A percentile compares a stretch with the other conserved stretches of the same genome.
Conservation (phyloP, 2,329 filamentous ascomycete genomes). For the Phaeosphaeriaceae sp. region DNA sequence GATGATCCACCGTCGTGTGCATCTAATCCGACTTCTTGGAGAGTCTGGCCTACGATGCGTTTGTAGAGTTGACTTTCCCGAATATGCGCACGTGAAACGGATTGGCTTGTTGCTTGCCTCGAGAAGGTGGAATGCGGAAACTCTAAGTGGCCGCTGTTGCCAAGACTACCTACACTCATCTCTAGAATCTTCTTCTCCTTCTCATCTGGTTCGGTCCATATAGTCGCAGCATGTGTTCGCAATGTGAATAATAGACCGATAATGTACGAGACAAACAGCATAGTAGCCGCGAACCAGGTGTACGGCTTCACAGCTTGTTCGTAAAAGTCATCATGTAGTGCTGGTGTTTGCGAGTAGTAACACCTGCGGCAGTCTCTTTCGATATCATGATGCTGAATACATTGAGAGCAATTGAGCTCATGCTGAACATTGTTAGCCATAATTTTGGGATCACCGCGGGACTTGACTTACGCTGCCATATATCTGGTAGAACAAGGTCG, state of each 20-base stretch:
- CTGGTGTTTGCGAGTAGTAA: constrained; percentile 88
- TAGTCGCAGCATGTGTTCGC: constrained; percentile 92
- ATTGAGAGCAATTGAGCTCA: constrained; percentile 81
- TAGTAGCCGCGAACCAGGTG: constrained; percentile 82
- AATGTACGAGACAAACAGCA: constrained; percentile 90
- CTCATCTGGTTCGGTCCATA: constrained; percentile 79
- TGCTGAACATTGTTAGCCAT: constrained; percentile 63
- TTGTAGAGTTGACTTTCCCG: constrained; percentile 91
- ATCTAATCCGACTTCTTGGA: constrained; percentile 79
- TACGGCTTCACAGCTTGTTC: constrained; percentile 89
- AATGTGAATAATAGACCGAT: constrained; percentile 96
- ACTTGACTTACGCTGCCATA: constrained; percentile 74
- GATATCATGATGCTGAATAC: constrained; percentile 61
- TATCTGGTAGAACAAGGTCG: constrained; percentile 97
- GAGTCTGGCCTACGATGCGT: constrained; percentile 86
- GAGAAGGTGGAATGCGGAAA: constrained; percentile 39
- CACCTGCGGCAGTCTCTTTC: constrained; percentile 84
- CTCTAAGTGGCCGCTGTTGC: constrained; percentile 37
- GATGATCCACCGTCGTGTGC: constrained; percentile 58
- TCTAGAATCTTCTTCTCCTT: constrained; percentile 55
- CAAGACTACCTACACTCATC: constrained; percentile 44
- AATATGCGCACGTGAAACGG: constrained; percentile 63
- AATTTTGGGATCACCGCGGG: not conserved
- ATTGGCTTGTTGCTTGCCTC: constrained; percentile 37
- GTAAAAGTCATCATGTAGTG: constrained; percentile 87